Conservation (phyloP, 768 basidiomycete genomes). For the Trametes cingulata region DNA sequence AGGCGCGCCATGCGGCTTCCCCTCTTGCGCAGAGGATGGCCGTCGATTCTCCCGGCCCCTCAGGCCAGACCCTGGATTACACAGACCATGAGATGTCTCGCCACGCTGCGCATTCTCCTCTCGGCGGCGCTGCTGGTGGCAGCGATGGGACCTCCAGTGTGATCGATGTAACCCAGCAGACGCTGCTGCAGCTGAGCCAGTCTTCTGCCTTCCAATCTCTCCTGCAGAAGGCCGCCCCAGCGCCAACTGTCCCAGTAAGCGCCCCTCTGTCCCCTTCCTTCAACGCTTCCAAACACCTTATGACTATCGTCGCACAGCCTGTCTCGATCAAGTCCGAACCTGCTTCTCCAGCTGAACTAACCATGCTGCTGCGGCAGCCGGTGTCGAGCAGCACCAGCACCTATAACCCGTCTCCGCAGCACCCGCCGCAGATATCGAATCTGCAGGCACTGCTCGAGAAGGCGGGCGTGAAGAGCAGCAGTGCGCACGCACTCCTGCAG, state of each 20-base stretch:
- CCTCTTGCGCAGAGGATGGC: conserved; percentile 13
- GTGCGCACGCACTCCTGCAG: conserved; percentile 12
- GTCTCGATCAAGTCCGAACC: conserved; percentile 7
- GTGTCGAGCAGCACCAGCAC: not conserved
- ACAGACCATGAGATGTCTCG: conserved; percentile 6
- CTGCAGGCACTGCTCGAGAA: conserved; percentile 19
- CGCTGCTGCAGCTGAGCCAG: conserved; percentile 21
- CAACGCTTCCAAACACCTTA: not conserved
- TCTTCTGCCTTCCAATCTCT: conserved; percentile 19
- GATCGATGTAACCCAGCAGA: conserved; percentile 18
- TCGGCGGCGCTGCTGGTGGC: not conserved
- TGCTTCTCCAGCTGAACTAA: not conserved
- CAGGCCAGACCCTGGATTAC: conserved; percentile 4
- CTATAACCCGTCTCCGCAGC: conserved; percentile 6
- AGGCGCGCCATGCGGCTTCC: conserved; percentile 6
- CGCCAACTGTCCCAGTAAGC: not conserved
- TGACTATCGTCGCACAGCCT: not conserved
- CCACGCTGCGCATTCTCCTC: not conserved
- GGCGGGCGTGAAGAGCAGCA: conserved; percentile 15
- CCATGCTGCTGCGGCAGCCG: conserved; percentile 3
- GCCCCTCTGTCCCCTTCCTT: not conserved
- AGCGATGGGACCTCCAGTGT: not conserved
- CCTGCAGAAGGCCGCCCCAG: conserved; percentile 9
- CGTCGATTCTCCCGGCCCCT: conserved; percentile 1
- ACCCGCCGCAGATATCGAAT: conserved; percentile 11